Evolutionary conservation across 1,139 yeast genomes (phyloP), one percentile per base, ranked within the genome.

Genomic region (Yamadazyma dendronema): DNA sequence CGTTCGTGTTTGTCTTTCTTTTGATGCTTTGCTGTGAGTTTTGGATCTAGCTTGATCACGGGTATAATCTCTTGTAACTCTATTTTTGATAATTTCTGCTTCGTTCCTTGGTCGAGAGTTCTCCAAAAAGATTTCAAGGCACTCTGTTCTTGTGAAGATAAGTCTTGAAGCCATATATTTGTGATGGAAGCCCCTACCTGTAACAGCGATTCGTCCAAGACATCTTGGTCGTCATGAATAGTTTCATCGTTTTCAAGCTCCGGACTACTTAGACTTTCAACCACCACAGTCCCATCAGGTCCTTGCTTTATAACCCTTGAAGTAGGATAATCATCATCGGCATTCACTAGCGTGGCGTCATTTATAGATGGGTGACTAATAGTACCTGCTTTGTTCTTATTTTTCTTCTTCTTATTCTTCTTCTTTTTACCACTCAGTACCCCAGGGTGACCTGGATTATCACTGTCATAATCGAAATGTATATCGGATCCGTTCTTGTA

Each of bases 281-380:
- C 85, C 43, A 84, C 72, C 19, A 84, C 85, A 50, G 82, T 85
- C 3, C 92, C 94, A 54, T 83, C 81, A 3, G 84, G 74, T 1
- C 79, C 84, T 54, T 81, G 84, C 52, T 81, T 83, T 46, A 84
- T 80, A 2, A 84, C 81, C 41, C 94, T 57, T 2, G 88, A 81
- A 4, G 78, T 71, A 1, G 94, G 94, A 54, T 84, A 84, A 12
- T 81, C 87, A 12, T 72, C 74, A 12, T 74, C 72, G 3, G 82
- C 79, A 43, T 79, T 68, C 54, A 74, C 75, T 34, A 79, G 50
- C 33, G 76, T 71, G 10, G 77, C 81, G 37, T 63, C 62, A 10
- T 37, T 26, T 9, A 62, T 39, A 7, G 26, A 12, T 4, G 31
- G 17, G 2, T 11, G 13, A 16, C 47, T 35, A 25, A 48, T 40